A percentile compares a stretch with the other conserved stretches of the same genome.
These are phyloP conservation scores for Lunasporangiospora selenospora DNA, from an alignment of 192 early-diverging fungal species.

Conservation along the genomic window DNA sequence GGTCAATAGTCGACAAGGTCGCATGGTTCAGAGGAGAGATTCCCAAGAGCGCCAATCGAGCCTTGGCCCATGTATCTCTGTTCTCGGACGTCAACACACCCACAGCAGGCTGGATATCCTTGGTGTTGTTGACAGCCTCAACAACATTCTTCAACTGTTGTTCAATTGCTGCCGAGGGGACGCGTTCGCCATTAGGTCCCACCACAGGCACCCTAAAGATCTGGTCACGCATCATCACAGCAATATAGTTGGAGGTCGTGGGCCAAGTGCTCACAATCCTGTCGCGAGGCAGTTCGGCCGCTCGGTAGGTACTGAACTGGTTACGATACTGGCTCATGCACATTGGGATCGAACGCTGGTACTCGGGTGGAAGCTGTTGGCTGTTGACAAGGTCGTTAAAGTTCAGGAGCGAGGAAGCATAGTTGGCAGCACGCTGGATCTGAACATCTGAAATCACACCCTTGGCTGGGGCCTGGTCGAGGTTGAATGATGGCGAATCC, in stretches of 20 bases:
- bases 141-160: constrained; percentile 51
- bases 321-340: constrained; percentile 97
- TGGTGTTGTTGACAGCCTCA: constrained; percentile 52
- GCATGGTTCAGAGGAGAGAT: constrained; percentile 50
- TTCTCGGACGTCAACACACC: constrained; percentile 87
- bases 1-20: constrained; percentile 67
- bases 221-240: constrained; percentile 87
- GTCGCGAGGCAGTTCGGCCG: constrained; percentile 74
- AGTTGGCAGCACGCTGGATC: constrained; percentile 78
- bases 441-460: constrained; percentile 76
- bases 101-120: constrained; percentile 66
- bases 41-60: constrained; percentile 37
- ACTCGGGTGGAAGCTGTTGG: constrained; percentile 70
- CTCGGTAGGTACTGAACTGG: constrained; percentile 83
- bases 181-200: constrained; percentile 66
- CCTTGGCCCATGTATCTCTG: constrained; percentile 86
- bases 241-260: constrained; percentile 77
- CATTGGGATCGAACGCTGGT: constrained; percentile 71
- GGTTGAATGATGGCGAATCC: constrained; percentile 61
- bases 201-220: constrained; percentile 85
- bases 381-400: constrained; percentile 80
- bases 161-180: constrained; percentile 56
- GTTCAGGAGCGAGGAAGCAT: constrained; percentile 70
- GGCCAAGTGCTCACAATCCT: constrained; percentile 76
- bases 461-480: constrained; percentile 40